phyloP scores from a whole-genome alignment of 78 protist genomes.

The Dictyostelium intermedium region DNA sequence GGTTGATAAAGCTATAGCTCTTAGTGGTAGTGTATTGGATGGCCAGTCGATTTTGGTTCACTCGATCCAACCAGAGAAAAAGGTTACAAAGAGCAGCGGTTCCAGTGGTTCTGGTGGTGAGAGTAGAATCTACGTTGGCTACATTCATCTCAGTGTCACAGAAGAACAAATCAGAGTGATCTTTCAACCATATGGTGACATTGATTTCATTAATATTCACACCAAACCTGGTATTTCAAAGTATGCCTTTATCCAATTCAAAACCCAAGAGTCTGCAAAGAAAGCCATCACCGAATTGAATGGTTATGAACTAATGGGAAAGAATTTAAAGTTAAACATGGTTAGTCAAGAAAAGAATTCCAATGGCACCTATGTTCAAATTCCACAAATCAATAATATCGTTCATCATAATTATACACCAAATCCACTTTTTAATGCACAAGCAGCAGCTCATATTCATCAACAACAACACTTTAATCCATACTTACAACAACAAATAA shows the following conservation, averaged over 20 bases:
- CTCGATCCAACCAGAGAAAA: conserved; percentile 47
- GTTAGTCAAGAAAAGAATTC: conserved; percentile 40
- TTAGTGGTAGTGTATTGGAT: neutral
- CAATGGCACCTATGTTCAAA: conserved; percentile 12
- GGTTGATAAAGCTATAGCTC: conserved; percentile 18
- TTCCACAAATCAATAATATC: conserved; percentile 8
- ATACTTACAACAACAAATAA: neutral
- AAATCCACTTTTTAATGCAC: neutral
- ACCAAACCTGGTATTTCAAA: conserved; percentile 54
- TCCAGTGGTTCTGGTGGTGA: neutral
- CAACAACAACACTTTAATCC: neutral
- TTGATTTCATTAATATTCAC: conserved; percentile 41
- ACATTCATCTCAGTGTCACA: neutral
- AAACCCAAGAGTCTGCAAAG: conserved; percentile 16
- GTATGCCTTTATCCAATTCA: conserved; percentile 60
- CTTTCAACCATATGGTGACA: conserved; percentile 26
- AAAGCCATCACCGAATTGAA: conserved; percentile 30
- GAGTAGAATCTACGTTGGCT: conserved; percentile 55
- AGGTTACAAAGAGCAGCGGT: neutral
- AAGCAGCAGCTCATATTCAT: neutral
- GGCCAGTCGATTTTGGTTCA: conserved; percentile 43
- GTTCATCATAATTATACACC: neutral
- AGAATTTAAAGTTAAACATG: conserved; percentile 21
- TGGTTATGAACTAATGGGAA: conserved; percentile 64
- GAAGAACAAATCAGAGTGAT: conserved; percentile 41